Evolutionary conservation across 768 basidiomycete species (phyloP), one percentile per base, ranked within the genome.

Genomic region (Calocybe gangraenosa): DNA sequence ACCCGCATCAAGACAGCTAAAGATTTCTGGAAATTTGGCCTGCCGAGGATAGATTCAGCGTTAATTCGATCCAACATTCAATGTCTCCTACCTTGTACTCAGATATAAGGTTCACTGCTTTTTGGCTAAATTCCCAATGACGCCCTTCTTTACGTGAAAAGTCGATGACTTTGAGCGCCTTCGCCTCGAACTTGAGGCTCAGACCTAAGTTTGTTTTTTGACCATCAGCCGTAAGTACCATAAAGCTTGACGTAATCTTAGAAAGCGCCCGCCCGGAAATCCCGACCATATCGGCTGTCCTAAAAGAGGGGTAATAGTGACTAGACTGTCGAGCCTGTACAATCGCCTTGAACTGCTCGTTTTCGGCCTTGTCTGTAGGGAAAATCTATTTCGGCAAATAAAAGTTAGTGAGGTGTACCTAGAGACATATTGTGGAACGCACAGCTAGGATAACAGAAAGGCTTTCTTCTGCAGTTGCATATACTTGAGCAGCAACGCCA

Each of bases 131-230:
- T 59, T 99, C 94, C 96, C 95, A 99, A 25, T 80, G 74, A 7
- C 82, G 69, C 7, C 84, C 85, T 21, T 84, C 80, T 65, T 95
- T 94, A 49, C 81, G 76, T 6, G 92, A 86, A 65, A 96, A 97
- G 50, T 90, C 88, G 36, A 96, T 74, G 1, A 99, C 96, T 65
- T 98, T 99, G 56, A 92, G 63, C 8, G 82, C 78, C 65, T 96
- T 98, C 10, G 81, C 88, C 58, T 99, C 96, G 51, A 96, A 99
- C 63, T 99, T 99, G 54, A 99, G 77, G 60, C 89, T 91, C 33
- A 99, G 75, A 2, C 96, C 96, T 22, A 98, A 67, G 60, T 99
- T 98, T 44, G 75, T 78, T 69, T 96, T 97, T 47, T 78, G 73
- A 7, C 76, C 76, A 56, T 91, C 91, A 0, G 76, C 68, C 0